Conservation (phyloP, 202 grass and related monocot genomes). For the Dendrocalamus latiflorus region DNA sequence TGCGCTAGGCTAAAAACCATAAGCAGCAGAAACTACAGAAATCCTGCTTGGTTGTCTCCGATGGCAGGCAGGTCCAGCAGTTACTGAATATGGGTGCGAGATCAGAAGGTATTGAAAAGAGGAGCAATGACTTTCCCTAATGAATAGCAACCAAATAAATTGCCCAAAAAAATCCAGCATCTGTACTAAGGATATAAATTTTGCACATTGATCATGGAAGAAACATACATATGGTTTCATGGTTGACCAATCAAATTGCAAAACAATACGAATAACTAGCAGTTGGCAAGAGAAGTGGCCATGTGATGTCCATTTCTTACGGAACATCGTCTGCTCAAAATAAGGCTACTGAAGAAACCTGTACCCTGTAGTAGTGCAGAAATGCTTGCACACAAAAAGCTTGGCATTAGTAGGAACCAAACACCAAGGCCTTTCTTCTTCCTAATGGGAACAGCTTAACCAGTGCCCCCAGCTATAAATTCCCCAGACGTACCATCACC, state of each 20-base stretch:
- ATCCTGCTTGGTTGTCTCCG: neutral
- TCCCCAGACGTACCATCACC: neutral
- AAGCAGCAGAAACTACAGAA: neutral
- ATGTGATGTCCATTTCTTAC: slow-evolving; percentile 7
- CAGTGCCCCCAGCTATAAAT: neutral
- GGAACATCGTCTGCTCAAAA: slow-evolving; percentile 22
- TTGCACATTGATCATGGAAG: neutral
- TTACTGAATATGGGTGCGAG: neutral
- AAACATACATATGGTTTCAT: slow-evolving; percentile 20
- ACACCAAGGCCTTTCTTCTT: neutral
- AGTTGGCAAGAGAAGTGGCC: neutral
- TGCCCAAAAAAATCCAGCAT: neutral
- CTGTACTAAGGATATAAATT: neutral
- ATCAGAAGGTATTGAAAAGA: slow-evolving; percentile 14
- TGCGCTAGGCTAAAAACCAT: too few species aligned
- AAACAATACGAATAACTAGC: neutral
- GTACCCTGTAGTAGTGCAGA: neutral
- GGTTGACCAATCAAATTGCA: neutral
- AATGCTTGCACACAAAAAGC: slow-evolving; percentile 9
- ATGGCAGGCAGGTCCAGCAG: neutral
- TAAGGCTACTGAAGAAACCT: neutral
- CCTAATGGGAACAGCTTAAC: neutral
- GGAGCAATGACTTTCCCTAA: neutral
- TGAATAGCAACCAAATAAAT: neutral
- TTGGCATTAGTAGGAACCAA: neutral